Evolutionary conservation across 2,329 filamentous ascomycete species (phyloP), one percentile per base, ranked within the genome.

Genomic region (Cladosporium cucumerinum): DNA sequence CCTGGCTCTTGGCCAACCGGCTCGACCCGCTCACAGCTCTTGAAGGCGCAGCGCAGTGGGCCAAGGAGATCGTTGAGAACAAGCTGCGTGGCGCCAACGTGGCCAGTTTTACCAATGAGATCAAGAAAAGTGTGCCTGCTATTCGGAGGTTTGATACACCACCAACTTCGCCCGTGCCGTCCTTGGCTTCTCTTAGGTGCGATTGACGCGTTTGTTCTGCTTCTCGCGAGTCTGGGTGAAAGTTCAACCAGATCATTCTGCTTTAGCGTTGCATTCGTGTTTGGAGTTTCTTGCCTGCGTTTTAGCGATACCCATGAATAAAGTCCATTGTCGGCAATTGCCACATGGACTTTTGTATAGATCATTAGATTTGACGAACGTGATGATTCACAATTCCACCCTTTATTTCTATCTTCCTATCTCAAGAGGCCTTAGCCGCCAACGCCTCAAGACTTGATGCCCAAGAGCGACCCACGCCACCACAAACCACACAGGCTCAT

Each of bases 1-100:
- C 78, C 3, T 85, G 80, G 67, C 73, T 85, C 30, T 71, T 85
- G 14, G 77, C 75, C 55, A 72, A 80, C 63, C 81, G 82, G 69
- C 80, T 79, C 61, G 78, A 80, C 62, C 81, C 82, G 1, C 63
- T 64, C 12, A 70, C 76, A 57, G 82, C 82, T 23, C 66, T 84
- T 30, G 73, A 74, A 8, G 75, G 78, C 57, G 77, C 81, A 2
- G 72, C 67, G 8, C 70, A 58, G 32, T 85, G 81, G 81, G 71
- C 71, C 46, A 73, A 76, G 36, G 69, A 63, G n/a, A 66, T 76
- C 63, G 51, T 80, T 36, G 64, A 61, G 28, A 61, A 34, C 58
- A 61, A 61, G 21, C 14, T 51, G 28, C 58, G 58, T 1, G 58
- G 58, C 3, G 58, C 58, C 5, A 61, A 61, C 14, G 58, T 61